Evolutionary conservation across 202 grass and related monocot species (phyloP).

Genomic region (Alloteropsis angusta): DNA sequence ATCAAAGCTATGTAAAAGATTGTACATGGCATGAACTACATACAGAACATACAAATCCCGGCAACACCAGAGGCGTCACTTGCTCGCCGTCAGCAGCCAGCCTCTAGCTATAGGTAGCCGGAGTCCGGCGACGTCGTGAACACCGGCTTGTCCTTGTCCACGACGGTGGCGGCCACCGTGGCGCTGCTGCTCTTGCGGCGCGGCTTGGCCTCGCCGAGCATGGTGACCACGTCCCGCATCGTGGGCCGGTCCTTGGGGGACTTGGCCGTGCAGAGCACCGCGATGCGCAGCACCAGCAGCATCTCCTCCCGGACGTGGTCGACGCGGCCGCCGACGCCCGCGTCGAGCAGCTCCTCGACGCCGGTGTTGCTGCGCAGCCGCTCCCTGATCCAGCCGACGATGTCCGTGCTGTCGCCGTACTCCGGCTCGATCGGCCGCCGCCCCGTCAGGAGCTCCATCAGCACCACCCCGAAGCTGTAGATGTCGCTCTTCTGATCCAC

Average conservation of each 20-base stretch:
- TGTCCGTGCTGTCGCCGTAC: slow-evolving; percentile 66
- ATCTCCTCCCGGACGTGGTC: slow-evolving; percentile 92
- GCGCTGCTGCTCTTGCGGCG: slow-evolving; percentile 80
- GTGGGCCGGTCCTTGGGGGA: slow-evolving; percentile 80
- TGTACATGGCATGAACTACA: slow-evolving; percentile 27
- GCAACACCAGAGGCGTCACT: background rate
- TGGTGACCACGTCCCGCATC: slow-evolving; percentile 87
- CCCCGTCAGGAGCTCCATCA: slow-evolving; percentile 92
- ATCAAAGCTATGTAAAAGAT: slow-evolving; percentile 22
- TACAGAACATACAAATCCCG: slow-evolving; percentile 15
- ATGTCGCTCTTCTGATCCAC: slow-evolving; percentile 98
- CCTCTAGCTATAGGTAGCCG: slow-evolving; percentile 57
- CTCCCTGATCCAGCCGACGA: slow-evolving; percentile 78
- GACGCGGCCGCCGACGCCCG: slow-evolving; percentile 44
- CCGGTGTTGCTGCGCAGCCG: slow-evolving; percentile 48
- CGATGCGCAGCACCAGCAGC: slow-evolving; percentile 76
- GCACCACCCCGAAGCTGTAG: slow-evolving; percentile 89
- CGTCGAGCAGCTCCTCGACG: slow-evolving; percentile 79
- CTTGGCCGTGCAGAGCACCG: slow-evolving; percentile 79
- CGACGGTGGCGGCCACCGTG: slow-evolving; percentile 36
- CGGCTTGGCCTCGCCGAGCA: slow-evolving; percentile 89
- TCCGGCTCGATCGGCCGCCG: slow-evolving; percentile 64
- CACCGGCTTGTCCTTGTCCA: slow-evolving; percentile 82
- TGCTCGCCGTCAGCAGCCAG: background rate
- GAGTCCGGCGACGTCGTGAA: slow-evolving; percentile 77